Evolutionary conservation across 2,329 filamentous ascomycete genomes (phyloP), one percentile per base, ranked within the genome.

Genomic region (Cadophora sp.): DNA sequence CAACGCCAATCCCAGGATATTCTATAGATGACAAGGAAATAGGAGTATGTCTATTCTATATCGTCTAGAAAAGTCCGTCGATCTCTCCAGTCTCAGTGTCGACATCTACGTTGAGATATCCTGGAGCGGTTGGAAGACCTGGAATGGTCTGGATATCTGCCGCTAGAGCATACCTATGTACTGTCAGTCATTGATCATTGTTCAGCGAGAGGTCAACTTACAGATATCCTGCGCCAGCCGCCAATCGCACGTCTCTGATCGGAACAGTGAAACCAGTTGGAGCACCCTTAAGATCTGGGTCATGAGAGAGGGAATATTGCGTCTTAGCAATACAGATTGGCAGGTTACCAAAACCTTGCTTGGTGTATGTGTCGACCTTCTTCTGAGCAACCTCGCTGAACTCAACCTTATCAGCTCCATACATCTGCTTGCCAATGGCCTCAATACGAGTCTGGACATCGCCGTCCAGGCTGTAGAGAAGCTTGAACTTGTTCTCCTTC

Each of bases 111-210:
- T 97, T 97, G 70, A 98, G 84, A 79, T 98, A 98, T 12, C 96
- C 96, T 9, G 95, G 96, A 24, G 95, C 95, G 9, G 96, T 98
- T 11, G 95, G 95, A 72, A 99, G 84, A 70, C 96, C 96, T 16
- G 96, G 96, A 72, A 99, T 99, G 1, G 96, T 99, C 84, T 98
- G 96, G 73, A 99, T 98, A 78, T 99, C 96, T 16, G 96, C 96
- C 64, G 96, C 96, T 70, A 98, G 86, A 7, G 96, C 96, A 76
- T 97, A 97, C 64, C 91, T 92, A 58, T 16, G 65, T 40, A 7
- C 8, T 62, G 71, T 85, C 78, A 85, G 81, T 73, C 62, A 56
- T n/a, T 27, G 8, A 16, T 62, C 7, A 31, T 34, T 3, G 37
- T 22, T 6, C 16, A 7, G 56, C 14, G 16, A 29, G 43, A 31